phyloP scores from a whole-genome alignment of 1,284 basidiomycete genomes.

The Abortiporus biennis region DNA sequence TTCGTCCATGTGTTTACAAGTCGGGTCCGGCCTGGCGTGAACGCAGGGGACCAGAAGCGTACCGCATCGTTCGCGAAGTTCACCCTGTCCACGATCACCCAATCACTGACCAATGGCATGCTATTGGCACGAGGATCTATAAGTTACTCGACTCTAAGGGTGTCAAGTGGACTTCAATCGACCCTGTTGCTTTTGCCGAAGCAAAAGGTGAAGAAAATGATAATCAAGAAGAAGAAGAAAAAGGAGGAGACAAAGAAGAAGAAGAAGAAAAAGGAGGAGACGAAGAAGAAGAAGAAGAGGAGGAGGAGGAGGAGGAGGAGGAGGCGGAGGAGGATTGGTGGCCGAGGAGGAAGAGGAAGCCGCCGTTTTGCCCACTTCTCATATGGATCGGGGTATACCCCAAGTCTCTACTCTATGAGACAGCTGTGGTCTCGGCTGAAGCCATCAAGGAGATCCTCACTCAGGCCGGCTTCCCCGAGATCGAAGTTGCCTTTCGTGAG shows the following conservation, averaged over 20 bases:
- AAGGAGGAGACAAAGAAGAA: not conserved
- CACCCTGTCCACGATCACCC: conserved; percentile 24
- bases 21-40: conserved; percentile 6
- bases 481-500: conserved; percentile 1
- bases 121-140: conserved; percentile 16
- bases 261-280: not conserved
- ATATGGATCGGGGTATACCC: not conserved
- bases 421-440: not conserved
- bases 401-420: not conserved
- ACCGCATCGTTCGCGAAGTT: conserved; percentile 22
- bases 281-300: not conserved
- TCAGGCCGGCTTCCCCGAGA: not conserved
- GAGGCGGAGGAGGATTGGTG: no score
- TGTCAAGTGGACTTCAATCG: conserved; percentile 20
- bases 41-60: conserved; percentile 11
- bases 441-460: not conserved
- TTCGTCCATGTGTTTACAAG: conserved; percentile 25
- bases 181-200: conserved; percentile 22
- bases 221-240: not conserved
- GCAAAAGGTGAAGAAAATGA: no score
- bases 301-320: no score
- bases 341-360: no score
- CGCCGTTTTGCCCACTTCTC: not conserved
- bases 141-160: conserved; percentile 16
- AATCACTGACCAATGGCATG: conserved; percentile 18